Conservation (phyloP, 2,329 filamentous ascomycete genomes). For the Pseudogymnoascus sp. region DNA sequence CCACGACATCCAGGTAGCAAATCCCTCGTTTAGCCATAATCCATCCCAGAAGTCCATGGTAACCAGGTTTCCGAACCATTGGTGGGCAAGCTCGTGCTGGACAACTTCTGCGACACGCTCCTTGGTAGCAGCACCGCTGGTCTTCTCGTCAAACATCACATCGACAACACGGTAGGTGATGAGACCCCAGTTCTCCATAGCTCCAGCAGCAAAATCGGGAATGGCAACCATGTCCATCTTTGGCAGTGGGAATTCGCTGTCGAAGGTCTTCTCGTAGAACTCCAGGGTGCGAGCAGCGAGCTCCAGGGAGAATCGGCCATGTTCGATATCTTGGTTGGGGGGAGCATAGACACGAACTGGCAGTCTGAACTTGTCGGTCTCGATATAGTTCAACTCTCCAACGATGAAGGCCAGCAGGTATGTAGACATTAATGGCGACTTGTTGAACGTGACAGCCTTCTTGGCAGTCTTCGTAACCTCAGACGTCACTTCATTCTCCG, state of each 20-base stretch:
- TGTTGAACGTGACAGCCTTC: conserved; percentile 87
- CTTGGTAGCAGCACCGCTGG: conserved; percentile 78
- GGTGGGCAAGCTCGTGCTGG: conserved; percentile 92
- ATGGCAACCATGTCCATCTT: conserved; percentile 98
- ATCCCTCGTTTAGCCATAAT: conserved; percentile 90
- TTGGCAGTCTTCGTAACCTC: conserved; percentile 53
- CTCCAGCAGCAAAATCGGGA: conserved; percentile 88
- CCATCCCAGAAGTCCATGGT: conserved; percentile 99
- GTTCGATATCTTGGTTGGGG: conserved; percentile 79
- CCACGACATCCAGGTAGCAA: conserved; percentile 89
- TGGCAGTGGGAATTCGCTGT: conserved; percentile 74
- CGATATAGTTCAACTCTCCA: conserved; percentile 86
- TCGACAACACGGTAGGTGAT: conserved; percentile 93
- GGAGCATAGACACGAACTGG: conserved; percentile 93
- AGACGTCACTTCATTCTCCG: conserved; percentile 64
- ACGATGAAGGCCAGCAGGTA: conserved; percentile 92
- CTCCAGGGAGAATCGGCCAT: conserved; percentile 82
- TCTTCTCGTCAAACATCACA: conserved; percentile 84
- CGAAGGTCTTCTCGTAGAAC: conserved; percentile 94
- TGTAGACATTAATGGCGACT: conserved; percentile 88
- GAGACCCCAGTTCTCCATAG: conserved; percentile 98
- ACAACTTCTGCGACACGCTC: conserved; percentile 92
- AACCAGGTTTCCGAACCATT: conserved; percentile 96
- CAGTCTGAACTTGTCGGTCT: conserved; percentile 83
- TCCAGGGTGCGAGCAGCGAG: conserved; percentile 81